These are phyloP conservation scores for Podaxis sp. DNA, from an alignment of 768 basidiomycete genomes.

Conservation along the genomic window DNA sequence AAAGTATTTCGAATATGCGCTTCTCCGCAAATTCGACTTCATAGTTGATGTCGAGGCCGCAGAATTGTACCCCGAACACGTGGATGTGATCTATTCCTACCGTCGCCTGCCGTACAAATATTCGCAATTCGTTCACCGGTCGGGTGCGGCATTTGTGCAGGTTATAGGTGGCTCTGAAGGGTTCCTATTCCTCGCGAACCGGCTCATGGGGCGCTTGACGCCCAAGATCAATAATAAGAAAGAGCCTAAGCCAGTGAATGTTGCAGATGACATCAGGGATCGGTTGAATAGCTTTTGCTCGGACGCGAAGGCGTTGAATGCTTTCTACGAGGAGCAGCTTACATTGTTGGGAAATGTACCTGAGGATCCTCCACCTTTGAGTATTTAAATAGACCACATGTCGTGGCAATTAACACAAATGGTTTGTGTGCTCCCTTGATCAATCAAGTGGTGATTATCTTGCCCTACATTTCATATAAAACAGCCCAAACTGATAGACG, in stretches of 20 bases:
- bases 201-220: slow-evolving; percentile 73
- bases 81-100: slow-evolving; percentile 90
- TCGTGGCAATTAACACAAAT: background rate
- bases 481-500: no score
- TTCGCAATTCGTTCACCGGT: slow-evolving; percentile 90
- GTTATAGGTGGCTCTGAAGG: slow-evolving; percentile 78
- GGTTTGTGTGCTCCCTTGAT: background rate
- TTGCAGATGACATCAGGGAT: slow-evolving; percentile 61
- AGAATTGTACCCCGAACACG: slow-evolving; percentile 71
- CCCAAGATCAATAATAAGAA: slow-evolving; percentile 55
- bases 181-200: slow-evolving; percentile 88
- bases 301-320: slow-evolving; percentile 49
- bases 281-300: slow-evolving; percentile 67
- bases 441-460: no score
- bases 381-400: slow-evolving; percentile 29
- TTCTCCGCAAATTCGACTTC: slow-evolving; percentile 77
- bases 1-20: slow-evolving; percentile 80
- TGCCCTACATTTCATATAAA: no score
- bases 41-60: slow-evolving; percentile 82
- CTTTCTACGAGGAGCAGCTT: slow-evolving; percentile 76
- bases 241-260: slow-evolving; percentile 52
- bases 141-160: slow-evolving; percentile 89
- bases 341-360: slow-evolving; percentile 40
- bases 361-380: slow-evolving; percentile 58
- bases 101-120: slow-evolving; percentile 74